Percentiles rank a stretch among this genome's conserved stretches.
Conservation (phyloP, 2,329 filamentous ascomycete genomes). For the Beauveria pseudobassiana region DNA sequence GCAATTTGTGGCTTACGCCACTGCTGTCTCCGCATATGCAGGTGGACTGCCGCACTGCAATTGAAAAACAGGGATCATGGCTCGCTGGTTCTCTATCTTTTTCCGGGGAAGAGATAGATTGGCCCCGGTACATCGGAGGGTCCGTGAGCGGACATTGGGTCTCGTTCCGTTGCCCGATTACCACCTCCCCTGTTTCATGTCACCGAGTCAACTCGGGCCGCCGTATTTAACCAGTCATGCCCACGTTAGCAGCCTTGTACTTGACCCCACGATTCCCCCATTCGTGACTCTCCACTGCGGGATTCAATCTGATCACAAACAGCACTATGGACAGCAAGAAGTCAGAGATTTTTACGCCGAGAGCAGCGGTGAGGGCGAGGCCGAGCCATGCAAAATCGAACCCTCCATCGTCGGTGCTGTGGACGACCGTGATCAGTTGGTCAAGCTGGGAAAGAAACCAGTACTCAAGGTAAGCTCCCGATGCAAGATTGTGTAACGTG, state of each 20-base stretch:
- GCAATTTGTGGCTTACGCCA: not conserved
- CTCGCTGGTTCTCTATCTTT: not conserved
- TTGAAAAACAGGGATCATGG: not conserved
- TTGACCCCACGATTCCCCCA: not conserved
- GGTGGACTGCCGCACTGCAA: not conserved
- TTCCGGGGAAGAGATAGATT: not conserved
- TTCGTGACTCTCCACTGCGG: not conserved
- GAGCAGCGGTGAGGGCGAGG: not conserved
- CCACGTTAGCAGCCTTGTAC: not conserved
- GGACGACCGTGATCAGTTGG: conserved; percentile 6
- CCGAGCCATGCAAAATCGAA: not conserved
- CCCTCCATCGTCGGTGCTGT: not conserved
- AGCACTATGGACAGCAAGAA: not conserved
- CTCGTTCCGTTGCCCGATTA: not conserved
- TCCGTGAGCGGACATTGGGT: not conserved
- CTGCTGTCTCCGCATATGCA: not conserved
- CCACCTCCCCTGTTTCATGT: not conserved
- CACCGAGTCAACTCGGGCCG: not conserved
- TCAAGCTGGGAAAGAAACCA: conserved; percentile 8
- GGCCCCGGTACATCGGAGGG: not conserved
- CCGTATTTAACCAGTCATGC: not conserved
- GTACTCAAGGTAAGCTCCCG: not conserved
- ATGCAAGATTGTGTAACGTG: not conserved
- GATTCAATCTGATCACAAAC: not conserved
- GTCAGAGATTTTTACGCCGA: not conserved